Conservation (phyloP, 305 asterid genomes). For the Ilex paraguariensis region DNA sequence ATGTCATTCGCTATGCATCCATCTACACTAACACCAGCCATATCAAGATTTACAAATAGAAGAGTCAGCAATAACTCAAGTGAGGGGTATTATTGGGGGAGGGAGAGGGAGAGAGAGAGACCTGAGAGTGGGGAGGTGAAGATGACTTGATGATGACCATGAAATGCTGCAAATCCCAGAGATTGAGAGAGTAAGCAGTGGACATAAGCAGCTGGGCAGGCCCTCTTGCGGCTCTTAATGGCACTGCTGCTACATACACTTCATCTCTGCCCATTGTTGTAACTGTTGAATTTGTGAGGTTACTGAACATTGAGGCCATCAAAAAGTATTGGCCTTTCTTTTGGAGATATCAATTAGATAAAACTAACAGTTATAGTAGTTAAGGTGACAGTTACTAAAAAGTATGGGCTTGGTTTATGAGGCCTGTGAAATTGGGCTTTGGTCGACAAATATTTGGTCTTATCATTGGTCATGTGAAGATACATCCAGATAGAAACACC, state of each 20-base stretch:
- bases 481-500: too few species aligned
- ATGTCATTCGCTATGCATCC: neutral
- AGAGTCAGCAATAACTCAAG: neutral
- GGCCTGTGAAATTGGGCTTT: too few species aligned
- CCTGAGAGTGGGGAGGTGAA: conserved; percentile 18
- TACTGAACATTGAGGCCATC: neutral
- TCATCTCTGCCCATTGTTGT: conserved; percentile 30
- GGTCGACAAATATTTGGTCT: too few species aligned
- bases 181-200: conserved; percentile 49
- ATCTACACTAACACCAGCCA: too few species aligned
- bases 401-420: too few species aligned
- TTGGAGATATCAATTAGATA: too few species aligned
- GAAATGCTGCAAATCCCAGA: conserved; percentile 60
- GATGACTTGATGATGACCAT: conserved; percentile 60
- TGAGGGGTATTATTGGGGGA: neutral
- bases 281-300: neutral
- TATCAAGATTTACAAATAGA: neutral
- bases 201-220: conserved; percentile 57
- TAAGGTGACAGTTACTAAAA: too few species aligned
- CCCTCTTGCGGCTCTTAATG: conserved; percentile 50
- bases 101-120: neutral
- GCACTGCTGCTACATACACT: conserved; percentile 61
- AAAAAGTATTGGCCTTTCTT: too few species aligned
- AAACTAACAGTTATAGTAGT: too few species aligned
- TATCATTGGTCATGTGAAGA: too few species aligned